Evolutionary conservation across 2,329 filamentous ascomycete genomes (phyloP).

Genomic region (Gaeumannomyces tritici): DNA sequence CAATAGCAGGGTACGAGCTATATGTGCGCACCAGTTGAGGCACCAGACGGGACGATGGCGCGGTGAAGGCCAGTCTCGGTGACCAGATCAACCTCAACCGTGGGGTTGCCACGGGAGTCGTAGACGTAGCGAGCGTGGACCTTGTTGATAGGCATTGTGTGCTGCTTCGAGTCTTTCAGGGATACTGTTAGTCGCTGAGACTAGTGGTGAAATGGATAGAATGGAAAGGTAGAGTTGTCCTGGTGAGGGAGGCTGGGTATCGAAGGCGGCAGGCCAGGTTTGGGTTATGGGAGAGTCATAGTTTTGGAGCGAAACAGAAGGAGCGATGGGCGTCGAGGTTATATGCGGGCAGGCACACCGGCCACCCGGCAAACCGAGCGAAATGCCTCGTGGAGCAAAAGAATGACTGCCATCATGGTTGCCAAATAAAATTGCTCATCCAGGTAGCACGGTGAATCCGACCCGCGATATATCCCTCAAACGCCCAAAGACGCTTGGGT

Average conservation of each 20-base stretch:
- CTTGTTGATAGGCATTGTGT: conserved; percentile 75
- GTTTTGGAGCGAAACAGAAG: not conserved
- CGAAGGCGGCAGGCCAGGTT: not conserved
- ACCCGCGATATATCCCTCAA: not conserved
- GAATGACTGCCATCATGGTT: not conserved
- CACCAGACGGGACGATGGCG: conserved; percentile 93
- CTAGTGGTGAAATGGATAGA: not conserved
- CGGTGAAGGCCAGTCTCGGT: conserved; percentile 95
- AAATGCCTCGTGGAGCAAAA: not conserved
- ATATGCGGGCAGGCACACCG: no score
- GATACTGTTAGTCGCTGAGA: not conserved
- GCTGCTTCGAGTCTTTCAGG: not conserved
- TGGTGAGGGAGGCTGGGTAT: not conserved
- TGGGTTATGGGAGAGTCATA: not conserved
- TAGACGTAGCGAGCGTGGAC: conserved; percentile 91
- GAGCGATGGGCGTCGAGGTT: not conserved
- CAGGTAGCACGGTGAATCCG: not conserved
- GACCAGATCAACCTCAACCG: conserved; percentile 95
- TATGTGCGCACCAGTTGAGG: conserved; percentile 69
- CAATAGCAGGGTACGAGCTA: not conserved
- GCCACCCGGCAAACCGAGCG: no score
- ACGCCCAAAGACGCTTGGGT: not conserved
- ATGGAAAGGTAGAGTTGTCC: not conserved
- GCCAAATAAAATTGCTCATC: not conserved
- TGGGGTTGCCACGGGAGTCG: conserved; percentile 98